A percentile compares a stretch with the other conserved stretches of the same genome.
These are phyloP conservation scores for Colletotrichum australisinense DNA, from an alignment of 2,329 filamentous ascomycete genomes.

Conservation along the genomic window DNA sequence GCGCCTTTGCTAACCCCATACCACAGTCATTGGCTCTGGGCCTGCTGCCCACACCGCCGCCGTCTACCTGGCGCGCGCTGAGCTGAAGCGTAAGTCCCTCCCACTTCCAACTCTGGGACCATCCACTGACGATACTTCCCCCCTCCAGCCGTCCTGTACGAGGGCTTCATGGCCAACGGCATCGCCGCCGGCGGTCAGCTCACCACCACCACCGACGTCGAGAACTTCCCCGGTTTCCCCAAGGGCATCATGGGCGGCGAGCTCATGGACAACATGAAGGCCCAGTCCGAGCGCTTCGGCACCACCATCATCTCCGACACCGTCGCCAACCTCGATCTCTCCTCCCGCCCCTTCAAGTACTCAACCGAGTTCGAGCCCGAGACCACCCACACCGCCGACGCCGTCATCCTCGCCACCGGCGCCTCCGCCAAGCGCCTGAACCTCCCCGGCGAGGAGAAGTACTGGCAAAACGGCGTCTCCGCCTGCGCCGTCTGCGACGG, in stretches of 20 bases:
- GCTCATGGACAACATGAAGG: slow-evolving; percentile 96
- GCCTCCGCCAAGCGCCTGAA: slow-evolving; percentile 88
- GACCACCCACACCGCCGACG: slow-evolving; percentile 87
- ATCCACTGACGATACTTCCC: not conserved
- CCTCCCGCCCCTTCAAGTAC: slow-evolving; percentile 88
- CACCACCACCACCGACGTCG: slow-evolving; percentile 97
- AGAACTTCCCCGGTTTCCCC: slow-evolving; percentile 98
- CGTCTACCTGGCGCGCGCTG: slow-evolving; percentile 93
- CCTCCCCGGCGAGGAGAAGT: slow-evolving; percentile 90
- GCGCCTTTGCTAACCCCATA: slow-evolving; percentile 3
- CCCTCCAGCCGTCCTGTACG: slow-evolving; percentile 84
- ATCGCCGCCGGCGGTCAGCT: slow-evolving; percentile 96
- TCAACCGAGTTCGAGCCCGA: slow-evolving; percentile 90
- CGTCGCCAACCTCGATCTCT: slow-evolving; percentile 87
- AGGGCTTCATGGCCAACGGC: slow-evolving; percentile 97
- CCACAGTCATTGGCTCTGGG: slow-evolving; percentile 85
- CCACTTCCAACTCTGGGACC: not conserved
- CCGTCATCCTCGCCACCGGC: slow-evolving; percentile 94
- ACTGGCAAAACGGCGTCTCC: slow-evolving; percentile 97
- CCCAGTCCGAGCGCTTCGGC: slow-evolving; percentile 91
- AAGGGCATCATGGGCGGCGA: slow-evolving; percentile 87
- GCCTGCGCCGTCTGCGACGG: slow-evolving; percentile 98
- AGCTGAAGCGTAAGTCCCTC: slow-evolving; percentile 78
- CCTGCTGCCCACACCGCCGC: slow-evolving; percentile 97
- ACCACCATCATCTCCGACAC: slow-evolving; percentile 95